These are phyloP conservation scores for Blastomyces emzantsi DNA, from an alignment of 2,329 filamentous ascomycete species.

Conservation along the genomic window DNA sequence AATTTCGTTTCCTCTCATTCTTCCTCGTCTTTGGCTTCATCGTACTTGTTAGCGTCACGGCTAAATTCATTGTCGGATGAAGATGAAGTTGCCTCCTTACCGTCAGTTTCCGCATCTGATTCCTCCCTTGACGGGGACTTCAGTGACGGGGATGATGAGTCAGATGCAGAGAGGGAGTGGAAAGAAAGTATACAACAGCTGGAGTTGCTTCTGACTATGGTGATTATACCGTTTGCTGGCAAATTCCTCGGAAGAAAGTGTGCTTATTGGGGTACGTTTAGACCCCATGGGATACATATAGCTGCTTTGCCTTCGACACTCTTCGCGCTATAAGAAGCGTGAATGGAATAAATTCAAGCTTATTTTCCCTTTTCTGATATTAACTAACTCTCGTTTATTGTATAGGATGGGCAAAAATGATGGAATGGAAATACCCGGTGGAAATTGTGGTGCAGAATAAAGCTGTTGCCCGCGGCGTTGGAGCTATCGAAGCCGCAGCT, in stretches of 20 bases:
- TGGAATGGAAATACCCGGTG: constrained; percentile 87
- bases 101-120: constrained; percentile 33
- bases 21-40: constrained; percentile 30
- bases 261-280: constrained; percentile 76
- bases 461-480: constrained; percentile 53
- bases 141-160: constrained; percentile 52
- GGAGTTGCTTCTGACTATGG: constrained; percentile 87
- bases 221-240: constrained; percentile 83
- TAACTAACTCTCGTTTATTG: constrained; percentile 11
- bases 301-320: not conserved
- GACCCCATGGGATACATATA: not conserved
- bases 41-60: constrained; percentile 33
- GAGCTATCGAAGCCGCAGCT: constrained; percentile 49
- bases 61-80: constrained; percentile 27
- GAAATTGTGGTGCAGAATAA: constrained; percentile 58
- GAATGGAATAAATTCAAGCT: constrained; percentile 17
- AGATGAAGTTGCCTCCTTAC: constrained; percentile 33
- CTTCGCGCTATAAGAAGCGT: not conserved
- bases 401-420: constrained; percentile 81
- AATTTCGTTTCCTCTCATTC: constrained; percentile 9
- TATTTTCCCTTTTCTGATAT: not conserved
- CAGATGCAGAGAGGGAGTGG: constrained; percentile 92
- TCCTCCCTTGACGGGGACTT: constrained; percentile 43
- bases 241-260: constrained; percentile 94
- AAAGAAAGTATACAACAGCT: constrained; percentile 88